Percentiles rank a stretch among this genome's conserved stretches.
phyloP scores from a whole-genome alignment of 495 filamentous ascomycete genomes.

The Penicillium cinerascens region DNA sequence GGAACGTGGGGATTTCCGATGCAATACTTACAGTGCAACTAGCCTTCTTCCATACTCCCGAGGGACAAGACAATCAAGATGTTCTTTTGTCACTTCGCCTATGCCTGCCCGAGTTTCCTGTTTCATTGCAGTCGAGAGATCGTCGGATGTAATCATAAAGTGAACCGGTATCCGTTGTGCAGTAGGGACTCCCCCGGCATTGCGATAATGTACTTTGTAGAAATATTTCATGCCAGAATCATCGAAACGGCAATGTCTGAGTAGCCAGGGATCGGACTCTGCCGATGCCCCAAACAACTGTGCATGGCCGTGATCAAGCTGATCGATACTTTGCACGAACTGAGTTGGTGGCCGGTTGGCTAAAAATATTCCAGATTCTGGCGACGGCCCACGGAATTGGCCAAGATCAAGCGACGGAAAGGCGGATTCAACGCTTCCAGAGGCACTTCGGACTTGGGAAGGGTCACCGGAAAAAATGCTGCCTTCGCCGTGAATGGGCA shows the following conservation, averaged over 20 bases:
- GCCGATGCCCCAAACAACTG: constrained; percentile 35
- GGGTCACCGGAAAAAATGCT: constrained; percentile 3
- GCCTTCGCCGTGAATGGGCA: constrained; percentile 1
- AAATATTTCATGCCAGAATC: constrained; percentile 33
- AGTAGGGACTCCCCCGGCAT: constrained; percentile 36
- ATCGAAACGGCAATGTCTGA: constrained; percentile 37
- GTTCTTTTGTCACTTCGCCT: constrained; percentile 21
- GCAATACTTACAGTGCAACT: constrained; percentile 21
- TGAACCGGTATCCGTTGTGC: constrained; percentile 33
- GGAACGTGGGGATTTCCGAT: no score
- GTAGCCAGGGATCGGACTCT: constrained; percentile 38
- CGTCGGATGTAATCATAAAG: constrained; percentile 32
- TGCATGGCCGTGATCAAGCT: constrained; percentile 28
- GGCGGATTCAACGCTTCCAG: constrained; percentile 5
- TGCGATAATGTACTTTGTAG: constrained; percentile 35
- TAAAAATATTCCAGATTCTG: constrained; percentile 14
- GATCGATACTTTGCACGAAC: constrained; percentile 34
- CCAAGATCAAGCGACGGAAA: constrained; percentile 17
- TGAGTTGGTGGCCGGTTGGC: constrained; percentile 21
- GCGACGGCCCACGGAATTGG: constrained; percentile 13
- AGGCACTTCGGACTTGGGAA: no score
- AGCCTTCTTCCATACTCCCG: constrained; percentile 28
- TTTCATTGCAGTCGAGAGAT: constrained; percentile 20
- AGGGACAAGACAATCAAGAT: constrained; percentile 25
- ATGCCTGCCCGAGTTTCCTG: constrained; percentile 21